Evolutionary conservation across 108 stramenopile species (phyloP).

Genomic region (Conticribra weissflogii): DNA sequence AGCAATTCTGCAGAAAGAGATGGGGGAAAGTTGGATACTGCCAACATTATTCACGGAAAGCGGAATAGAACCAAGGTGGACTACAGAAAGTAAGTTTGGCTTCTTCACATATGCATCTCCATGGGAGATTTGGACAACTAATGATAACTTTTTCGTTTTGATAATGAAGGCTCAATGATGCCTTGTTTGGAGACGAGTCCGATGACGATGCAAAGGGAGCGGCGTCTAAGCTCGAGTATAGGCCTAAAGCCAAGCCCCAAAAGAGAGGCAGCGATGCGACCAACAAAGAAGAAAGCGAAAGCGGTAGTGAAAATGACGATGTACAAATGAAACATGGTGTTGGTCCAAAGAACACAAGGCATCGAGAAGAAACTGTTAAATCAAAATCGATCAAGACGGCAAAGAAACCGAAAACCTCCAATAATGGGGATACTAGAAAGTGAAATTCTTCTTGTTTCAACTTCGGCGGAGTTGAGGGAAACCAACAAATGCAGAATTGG

Average conservation of each 20-base stretch:
- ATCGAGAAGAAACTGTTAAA: too few relatives aligned
- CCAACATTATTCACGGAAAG: slow-evolving; percentile 83
- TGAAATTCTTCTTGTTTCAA: too few relatives aligned
- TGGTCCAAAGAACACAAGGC: too few relatives aligned
- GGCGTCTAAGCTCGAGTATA: slow-evolving; percentile 8
- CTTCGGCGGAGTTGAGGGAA: too few relatives aligned
- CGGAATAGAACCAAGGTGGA: slow-evolving; percentile 74
- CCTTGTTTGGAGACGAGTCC: slow-evolving; percentile 77
- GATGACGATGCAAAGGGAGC: slow-evolving; percentile 52
- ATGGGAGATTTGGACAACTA: neutral
- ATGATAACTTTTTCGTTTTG: neutral
- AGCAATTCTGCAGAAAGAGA: slow-evolving; percentile 11
- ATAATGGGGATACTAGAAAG: too few relatives aligned
- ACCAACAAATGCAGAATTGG: too few relatives aligned
- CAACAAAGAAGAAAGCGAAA: neutral
- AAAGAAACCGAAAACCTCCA: too few relatives aligned
- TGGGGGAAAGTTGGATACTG: slow-evolving; percentile 62
- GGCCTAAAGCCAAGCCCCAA: slow-evolving; percentile 3
- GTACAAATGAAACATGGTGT: too few relatives aligned
- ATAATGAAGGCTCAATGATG: slow-evolving; percentile 61
- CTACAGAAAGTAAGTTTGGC: slow-evolving; percentile 58
- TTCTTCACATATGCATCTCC: neutral
- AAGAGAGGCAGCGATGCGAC: neutral
- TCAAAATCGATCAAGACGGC: too few relatives aligned
- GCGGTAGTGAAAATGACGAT: too few relatives aligned